Evolutionary conservation across 2,329 filamentous ascomycete genomes (phyloP).

Genomic region (Purpureocillium lavendulum): DNA sequence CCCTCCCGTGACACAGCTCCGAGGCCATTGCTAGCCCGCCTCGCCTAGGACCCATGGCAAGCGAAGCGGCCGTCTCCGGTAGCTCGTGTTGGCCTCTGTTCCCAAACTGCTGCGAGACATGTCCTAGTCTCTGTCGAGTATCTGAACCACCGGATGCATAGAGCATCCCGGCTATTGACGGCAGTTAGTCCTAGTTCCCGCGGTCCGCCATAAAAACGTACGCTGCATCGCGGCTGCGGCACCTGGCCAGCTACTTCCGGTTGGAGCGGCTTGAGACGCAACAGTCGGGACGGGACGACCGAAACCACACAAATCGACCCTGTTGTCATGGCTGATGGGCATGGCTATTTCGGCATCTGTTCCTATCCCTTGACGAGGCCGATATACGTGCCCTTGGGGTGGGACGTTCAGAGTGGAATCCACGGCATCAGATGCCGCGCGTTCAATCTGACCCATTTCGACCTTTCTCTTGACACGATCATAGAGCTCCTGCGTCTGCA

Average conservation of each 20-base stretch:
- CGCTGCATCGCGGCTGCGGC: no score
- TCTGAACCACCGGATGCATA: slow-evolving; percentile 1
- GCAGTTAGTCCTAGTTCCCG: no score
- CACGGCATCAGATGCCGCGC: slow-evolving; percentile 40
- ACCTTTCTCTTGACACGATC: slow-evolving; percentile 50
- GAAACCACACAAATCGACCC: slow-evolving; percentile 7
- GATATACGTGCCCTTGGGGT: slow-evolving; percentile 2
- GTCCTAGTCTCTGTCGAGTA: slow-evolving; percentile 7
- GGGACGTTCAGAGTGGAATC: slow-evolving; percentile 15
- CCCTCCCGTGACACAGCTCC: slow-evolving; percentile 12
- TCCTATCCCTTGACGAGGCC: no score
- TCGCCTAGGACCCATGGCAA: slow-evolving; percentile 5
- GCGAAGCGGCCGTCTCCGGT: slow-evolving; percentile 5
- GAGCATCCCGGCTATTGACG: neutral
- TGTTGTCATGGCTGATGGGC: slow-evolving; percentile 7
- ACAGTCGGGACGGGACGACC: no score
- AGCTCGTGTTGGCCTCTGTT: slow-evolving; percentile 4
- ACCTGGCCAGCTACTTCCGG: no score
- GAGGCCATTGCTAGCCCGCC: slow-evolving; percentile 4
- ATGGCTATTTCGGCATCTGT: no score
- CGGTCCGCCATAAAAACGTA: no score
- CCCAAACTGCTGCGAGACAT: slow-evolving; percentile 3
- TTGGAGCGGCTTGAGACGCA: no score
- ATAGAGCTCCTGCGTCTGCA: slow-evolving; percentile 59
- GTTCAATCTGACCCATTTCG: slow-evolving; percentile 45